These are phyloP conservation scores for Galerina sulciceps DNA, from an alignment of 768 basidiomycete genomes.

Conservation along the genomic window DNA sequence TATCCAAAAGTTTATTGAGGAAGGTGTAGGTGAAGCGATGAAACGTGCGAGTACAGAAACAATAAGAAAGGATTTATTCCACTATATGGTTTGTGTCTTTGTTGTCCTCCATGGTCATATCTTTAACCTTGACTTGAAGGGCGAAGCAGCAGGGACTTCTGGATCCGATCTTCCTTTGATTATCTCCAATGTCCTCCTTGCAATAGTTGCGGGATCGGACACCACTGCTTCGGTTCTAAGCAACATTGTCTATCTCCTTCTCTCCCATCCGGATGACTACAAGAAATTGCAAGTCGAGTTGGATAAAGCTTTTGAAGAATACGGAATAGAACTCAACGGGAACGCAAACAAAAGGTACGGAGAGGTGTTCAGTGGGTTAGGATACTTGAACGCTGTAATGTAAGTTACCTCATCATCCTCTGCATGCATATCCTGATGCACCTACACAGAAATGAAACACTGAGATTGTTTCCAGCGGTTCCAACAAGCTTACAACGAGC, in stretches of 20 bases:
- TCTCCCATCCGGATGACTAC: conserved; percentile 23
- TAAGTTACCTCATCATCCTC: conserved; percentile 17
- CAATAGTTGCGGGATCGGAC: conserved; percentile 34
- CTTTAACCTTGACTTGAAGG: neutral
- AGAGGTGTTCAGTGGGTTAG: conserved; percentile 21
- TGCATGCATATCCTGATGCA: neutral
- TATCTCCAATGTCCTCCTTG: conserved; percentile 19
- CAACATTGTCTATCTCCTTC: conserved; percentile 26
- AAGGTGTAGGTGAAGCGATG: conserved; percentile 18
- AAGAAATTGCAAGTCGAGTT: conserved; percentile 28
- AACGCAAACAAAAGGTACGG: neutral
- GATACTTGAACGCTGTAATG: conserved; percentile 35
- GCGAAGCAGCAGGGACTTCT: conserved; percentile 11
- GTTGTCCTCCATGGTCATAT: neutral
- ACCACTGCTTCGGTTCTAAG: conserved; percentile 25
- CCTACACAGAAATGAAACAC: conserved; percentile 33
- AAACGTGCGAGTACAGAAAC: conserved; percentile 15
- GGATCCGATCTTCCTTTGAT: conserved; percentile 10
- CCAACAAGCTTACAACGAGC: conserved; percentile 34
- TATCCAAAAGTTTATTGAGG: conserved; percentile 9
- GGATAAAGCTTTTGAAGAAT: conserved; percentile 17
- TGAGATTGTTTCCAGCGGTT: conserved; percentile 39
- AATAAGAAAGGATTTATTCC: conserved; percentile 28
- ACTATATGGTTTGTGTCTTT: conserved; percentile 23
- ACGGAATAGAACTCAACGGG: neutral